phyloP scores from a whole-genome alignment of 2,329 filamentous ascomycete species.

The Aspergillus tanneri region DNA sequence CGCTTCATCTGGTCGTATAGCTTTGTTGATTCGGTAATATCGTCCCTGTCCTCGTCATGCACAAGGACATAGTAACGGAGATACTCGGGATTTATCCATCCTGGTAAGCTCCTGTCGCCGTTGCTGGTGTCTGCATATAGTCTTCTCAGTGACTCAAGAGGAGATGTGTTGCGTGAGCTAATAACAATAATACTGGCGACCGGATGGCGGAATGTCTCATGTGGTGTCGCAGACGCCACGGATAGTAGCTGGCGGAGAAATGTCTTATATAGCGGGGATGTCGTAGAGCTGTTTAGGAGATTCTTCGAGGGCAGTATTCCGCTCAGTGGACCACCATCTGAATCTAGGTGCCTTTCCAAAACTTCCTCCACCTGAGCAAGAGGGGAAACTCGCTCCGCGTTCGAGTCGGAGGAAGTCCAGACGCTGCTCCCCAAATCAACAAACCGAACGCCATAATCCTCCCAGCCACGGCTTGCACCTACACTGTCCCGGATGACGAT shows the following conservation, averaged over 20 bases:
- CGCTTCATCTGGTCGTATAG: conserved; percentile 99
- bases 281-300: conserved; percentile 36
- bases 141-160: conserved; percentile 81
- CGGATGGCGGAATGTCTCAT: conserved; percentile 92
- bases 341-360: conserved; percentile 74
- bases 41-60: conserved; percentile 92
- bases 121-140: conserved; percentile 83
- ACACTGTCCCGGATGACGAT: conserved; percentile 88
- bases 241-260: conserved; percentile 84
- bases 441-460: conserved; percentile 89
- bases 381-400: conserved; percentile 38
- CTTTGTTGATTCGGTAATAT: conserved; percentile 83
- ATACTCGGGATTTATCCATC: conserved; percentile 89
- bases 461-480: conserved; percentile 76
- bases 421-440: conserved; percentile 59
- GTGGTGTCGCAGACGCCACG: conserved; percentile 71
- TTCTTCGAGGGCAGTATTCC: conserved; percentile 32
- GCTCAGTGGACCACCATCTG: conserved; percentile 61
- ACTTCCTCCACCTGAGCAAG: conserved; percentile 71
- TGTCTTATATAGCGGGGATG: conserved; percentile 79
- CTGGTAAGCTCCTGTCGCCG: conserved; percentile 69
- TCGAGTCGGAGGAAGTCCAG: conserved; percentile 36
- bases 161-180: conserved; percentile 78
- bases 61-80: conserved; percentile 94
- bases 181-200: conserved; percentile 94